Percentiles rank a stretch among this genome's conserved stretches.
These are phyloP conservation scores for Diaporthe destruens DNA, from an alignment of 2,329 filamentous ascomycete genomes.

Conservation along the genomic window DNA sequence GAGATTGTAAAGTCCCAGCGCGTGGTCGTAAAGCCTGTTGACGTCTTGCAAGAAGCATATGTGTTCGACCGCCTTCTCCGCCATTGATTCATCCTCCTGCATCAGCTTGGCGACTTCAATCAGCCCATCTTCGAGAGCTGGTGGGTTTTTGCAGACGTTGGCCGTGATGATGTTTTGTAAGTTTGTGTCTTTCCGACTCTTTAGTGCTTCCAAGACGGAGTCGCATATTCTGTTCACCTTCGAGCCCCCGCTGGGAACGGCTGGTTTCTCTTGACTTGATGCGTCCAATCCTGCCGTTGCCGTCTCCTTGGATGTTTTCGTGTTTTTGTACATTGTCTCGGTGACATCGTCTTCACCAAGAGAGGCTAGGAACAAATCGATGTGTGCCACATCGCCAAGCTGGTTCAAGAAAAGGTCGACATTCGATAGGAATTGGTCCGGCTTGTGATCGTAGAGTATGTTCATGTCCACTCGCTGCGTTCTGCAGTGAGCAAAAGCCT, in stretches of 20 bases:
- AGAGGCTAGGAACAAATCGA: conserved; percentile 92
- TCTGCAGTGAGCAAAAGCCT: conserved; percentile 88
- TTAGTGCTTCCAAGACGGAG: conserved; percentile 79
- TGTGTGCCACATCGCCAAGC: conserved; percentile 81
- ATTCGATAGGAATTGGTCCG: conserved; percentile 83
- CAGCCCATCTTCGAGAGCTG: conserved; percentile 88
- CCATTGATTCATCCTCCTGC: conserved; percentile 76
- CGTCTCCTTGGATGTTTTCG: conserved; percentile 61
- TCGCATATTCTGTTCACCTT: conserved; percentile 94
- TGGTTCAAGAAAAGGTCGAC: conserved; percentile 86
- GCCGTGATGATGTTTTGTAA: conserved; percentile 95
- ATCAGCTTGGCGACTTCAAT: conserved; percentile 81
- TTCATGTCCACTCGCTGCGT: conserved; percentile 98
- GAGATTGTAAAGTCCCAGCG: conserved; percentile 90
- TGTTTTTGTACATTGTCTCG: conserved; percentile 93
- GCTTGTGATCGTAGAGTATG: conserved; percentile 93
- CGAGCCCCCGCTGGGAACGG: conserved; percentile 43
- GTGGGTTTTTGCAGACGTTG: conserved; percentile 92
- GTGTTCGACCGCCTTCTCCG: conserved; percentile 92
- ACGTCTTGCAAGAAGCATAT: conserved; percentile 98
- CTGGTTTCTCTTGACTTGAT: conserved; percentile 1
- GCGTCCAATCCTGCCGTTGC: conserved; percentile 8
- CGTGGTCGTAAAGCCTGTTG: conserved; percentile 90
- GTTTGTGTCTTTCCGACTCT: conserved; percentile 71
- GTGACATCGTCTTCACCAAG: conserved; percentile 92